Conservation (phyloP, 2,329 filamentous ascomycete genomes). For the Alternaria rosae region DNA sequence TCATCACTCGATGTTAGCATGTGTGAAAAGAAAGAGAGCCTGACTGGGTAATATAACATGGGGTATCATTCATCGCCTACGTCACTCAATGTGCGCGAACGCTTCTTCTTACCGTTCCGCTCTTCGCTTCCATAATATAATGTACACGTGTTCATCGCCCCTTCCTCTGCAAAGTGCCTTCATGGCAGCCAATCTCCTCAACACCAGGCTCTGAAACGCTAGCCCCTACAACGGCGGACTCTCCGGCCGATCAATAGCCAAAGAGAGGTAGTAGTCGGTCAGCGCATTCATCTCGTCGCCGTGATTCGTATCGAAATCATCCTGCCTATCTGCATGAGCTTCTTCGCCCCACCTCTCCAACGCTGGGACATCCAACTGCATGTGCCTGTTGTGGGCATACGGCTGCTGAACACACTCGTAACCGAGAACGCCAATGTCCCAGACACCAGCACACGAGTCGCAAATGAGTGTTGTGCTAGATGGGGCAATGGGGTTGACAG, state of each 20-base stretch:
- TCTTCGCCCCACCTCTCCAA: conserved; percentile 24
- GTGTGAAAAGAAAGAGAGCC: fast-evolving
- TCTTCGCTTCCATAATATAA: background rate
- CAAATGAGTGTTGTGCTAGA: conserved; percentile 37
- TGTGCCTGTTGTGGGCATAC: background rate
- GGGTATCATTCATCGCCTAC: background rate
- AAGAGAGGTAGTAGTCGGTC: conserved; percentile 41
- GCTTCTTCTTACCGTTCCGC: background rate
- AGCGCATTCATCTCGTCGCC: conserved; percentile 48
- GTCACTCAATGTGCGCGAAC: background rate
- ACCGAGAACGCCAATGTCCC: conserved; percentile 50
- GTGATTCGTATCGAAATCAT: conserved; percentile 28
- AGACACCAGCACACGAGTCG: conserved; percentile 39
- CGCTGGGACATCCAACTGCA: conserved; percentile 18
- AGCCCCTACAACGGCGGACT: conserved; percentile 25
- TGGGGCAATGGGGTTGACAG: conserved; percentile 21
- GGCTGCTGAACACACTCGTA: conserved; percentile 44
- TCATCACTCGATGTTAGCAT: background rate
- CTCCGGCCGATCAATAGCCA: conserved; percentile 35
- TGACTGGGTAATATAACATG: background rate
- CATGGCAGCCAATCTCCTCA: background rate
- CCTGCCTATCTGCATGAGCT: conserved; percentile 6
- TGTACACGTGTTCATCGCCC: background rate
- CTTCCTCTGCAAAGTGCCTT: background rate
- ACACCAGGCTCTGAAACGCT: no score